Percentiles rank a stretch among this genome's conserved stretches.
phyloP scores from a whole-genome alignment of 176 grass and related monocot species.

The Musa beccarii region DNA sequence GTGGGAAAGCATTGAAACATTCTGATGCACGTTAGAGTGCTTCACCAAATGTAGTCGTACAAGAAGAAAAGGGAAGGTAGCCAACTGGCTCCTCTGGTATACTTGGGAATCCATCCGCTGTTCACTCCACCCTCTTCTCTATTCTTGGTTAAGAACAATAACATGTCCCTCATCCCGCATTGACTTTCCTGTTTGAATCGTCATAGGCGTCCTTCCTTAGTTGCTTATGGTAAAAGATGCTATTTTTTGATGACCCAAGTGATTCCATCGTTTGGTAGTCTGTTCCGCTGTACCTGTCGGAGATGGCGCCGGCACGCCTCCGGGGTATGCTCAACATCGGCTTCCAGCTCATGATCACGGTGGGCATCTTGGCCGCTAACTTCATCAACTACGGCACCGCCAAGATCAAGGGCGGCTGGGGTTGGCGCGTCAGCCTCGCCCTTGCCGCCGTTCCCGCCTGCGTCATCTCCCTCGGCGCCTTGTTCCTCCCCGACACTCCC shows the following conservation, averaged over 20 bases:
- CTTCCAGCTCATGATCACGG: conserved; percentile 13
- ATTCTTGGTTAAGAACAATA: too few relatives aligned
- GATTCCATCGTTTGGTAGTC: neutral
- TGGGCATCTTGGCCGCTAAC: neutral
- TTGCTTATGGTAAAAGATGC: neutral
- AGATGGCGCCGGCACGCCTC: conserved; percentile 12
- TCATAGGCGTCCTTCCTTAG: neutral
- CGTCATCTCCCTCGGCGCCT: conserved; percentile 4
- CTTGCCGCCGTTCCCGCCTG: conserved; percentile 8
- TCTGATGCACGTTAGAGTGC: too few relatives aligned
- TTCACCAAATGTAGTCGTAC: too few relatives aligned
- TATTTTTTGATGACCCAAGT: too few relatives aligned
- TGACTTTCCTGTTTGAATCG: too few relatives aligned
- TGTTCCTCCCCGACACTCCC: conserved; percentile 15
- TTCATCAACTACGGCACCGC: conserved; percentile 10
- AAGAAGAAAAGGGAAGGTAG: too few relatives aligned
- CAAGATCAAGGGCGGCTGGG: conserved; percentile 11
- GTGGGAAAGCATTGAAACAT: too few relatives aligned
- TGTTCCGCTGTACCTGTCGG: conserved; percentile 12
- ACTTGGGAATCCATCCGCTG: too few relatives aligned
- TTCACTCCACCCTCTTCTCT: too few relatives aligned
- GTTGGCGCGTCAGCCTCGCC: conserved; percentile 6
- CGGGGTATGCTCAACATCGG: conserved; percentile 19
- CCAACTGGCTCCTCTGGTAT: too few relatives aligned
- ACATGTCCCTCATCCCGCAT: too few relatives aligned